Evolutionary conservation across 768 basidiomycete species (phyloP), one percentile per base, ranked within the genome.

Genomic region (Cyathus striatus): DNA sequence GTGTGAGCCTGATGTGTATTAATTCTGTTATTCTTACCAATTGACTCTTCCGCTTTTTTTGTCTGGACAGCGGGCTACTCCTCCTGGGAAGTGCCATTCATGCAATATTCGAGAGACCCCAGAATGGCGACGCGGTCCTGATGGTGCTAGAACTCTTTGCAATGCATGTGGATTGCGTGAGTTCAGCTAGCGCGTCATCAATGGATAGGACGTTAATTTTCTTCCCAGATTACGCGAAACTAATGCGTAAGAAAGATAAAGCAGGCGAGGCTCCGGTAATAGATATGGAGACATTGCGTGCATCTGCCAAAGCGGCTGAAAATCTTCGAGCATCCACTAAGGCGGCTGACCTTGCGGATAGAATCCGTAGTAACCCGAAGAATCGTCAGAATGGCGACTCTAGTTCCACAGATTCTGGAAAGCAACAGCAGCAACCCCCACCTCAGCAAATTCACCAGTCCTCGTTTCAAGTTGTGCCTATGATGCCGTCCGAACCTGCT

Each of bases 71-170:
- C 80, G 88, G 51, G 86, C 88, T 34, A 87, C 83, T 26, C 88
- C 88, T 14, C 88, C 88, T 4, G 87, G 87, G 7, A 88, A 90
- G 57, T 90, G 88, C 54, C 86, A 90, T 62, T 89, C 88, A 23
- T 90, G 88, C 59, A 86, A 88, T 63, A 90, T 89, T 43, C 72
- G 83, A 45, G 88, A 90, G 58, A 90, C 88, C 3, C 88, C 88
- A n/a, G 88, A 90, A 60, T 90, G 88, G 88, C 64, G 88, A 41
- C 76, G 87, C 20, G 88, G 88, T 13, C 88, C 88, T 2, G 88
- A 90, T 55, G 88, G 88, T 3, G 87, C 88, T 20, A 67, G 88
- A 55, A 90, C 88, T 6, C 58, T 90, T 53, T 90, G 88, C 57
- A 90, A 90, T 58, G 88, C 88, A 33, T 90, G 88, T 63, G 88